phyloP scores from a whole-genome alignment of 2,329 filamentous ascomycete genomes.

The Drechslerella dactyloides region DNA sequence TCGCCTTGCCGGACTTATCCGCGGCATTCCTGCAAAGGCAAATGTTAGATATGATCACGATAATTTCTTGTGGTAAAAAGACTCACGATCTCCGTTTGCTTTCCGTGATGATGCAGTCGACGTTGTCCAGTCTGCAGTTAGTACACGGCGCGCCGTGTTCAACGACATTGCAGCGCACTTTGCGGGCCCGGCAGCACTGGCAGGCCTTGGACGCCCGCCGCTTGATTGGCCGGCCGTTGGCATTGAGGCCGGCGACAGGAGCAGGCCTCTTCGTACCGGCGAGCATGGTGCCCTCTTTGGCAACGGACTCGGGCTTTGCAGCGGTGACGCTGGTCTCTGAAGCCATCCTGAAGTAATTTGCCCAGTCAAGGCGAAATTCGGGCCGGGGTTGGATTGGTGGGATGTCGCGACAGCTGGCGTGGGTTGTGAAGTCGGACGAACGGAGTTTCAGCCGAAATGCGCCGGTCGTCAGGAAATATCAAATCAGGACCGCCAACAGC shows the following conservation, averaged over 20 bases:
- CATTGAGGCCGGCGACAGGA: conserved; percentile 64
- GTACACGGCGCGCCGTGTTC: conserved; percentile 83
- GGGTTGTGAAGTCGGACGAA: conserved; percentile 46
- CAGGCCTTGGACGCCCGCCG: conserved; percentile 89
- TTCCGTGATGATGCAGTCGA: conserved; percentile 77
- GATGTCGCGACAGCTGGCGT: not conserved
- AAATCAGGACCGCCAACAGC: not conserved
- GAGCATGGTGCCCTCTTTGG: conserved; percentile 18
- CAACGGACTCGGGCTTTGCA: conserved; percentile 14
- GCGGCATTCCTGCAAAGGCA: conserved; percentile 34
- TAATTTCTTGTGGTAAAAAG: not conserved
- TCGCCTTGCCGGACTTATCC: conserved; percentile 47
- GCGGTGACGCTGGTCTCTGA: conserved; percentile 12
- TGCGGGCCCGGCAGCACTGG: conserved; percentile 83
- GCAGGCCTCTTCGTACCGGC: conserved; percentile 64
- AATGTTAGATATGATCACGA: not conserved
- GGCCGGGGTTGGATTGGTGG: not conserved
- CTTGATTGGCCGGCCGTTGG: conserved; percentile 69
- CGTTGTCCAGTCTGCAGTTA: conserved; percentile 81
- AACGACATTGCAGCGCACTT: conserved; percentile 92
- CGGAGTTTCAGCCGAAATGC: conserved; percentile 10
- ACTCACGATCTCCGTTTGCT: conserved; percentile 86
- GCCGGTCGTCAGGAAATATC: not conserved
- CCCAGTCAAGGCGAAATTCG: not conserved
- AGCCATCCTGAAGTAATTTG: conserved; percentile 22